Percentiles rank a stretch among this genome's conserved stretches.
Conservation (phyloP, 108 stramenopile genomes). For the Conticribra guillardii region DNA sequence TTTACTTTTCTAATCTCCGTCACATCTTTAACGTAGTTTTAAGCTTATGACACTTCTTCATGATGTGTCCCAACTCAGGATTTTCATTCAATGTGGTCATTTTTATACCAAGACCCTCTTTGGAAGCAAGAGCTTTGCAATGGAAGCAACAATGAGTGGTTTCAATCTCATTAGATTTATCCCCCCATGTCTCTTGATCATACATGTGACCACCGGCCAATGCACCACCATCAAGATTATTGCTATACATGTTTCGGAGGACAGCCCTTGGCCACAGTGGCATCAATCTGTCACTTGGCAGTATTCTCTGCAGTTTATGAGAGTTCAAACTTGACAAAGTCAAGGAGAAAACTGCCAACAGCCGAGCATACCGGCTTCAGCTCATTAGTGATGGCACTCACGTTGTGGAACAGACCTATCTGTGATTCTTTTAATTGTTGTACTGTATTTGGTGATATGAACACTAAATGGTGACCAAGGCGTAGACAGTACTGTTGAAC, state of each 20-base stretch:
- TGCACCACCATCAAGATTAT: conserved; percentile 12
- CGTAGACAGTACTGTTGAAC: neutral
- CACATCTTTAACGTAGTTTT: no score
- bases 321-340: neutral
- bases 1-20: no score
- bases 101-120: conserved; percentile 8
- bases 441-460: neutral
- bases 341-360: neutral
- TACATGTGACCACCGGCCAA: conserved; percentile 1
- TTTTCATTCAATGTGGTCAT: neutral
- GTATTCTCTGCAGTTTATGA: neutral
- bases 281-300: neutral
- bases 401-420: neutral
- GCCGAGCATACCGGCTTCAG: neutral
- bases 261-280: neutral
- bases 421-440: neutral
- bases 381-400: neutral
- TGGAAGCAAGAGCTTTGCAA: conserved; percentile 10
- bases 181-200: neutral
- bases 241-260: neutral
- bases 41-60: no score
- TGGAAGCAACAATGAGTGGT: conserved; percentile 7
- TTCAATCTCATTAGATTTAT: neutral
- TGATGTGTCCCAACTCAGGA: neutral
- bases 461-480: neutral